Evolutionary conservation across 1,139 yeast species (phyloP), one percentile per base, ranked within the genome.

Genomic region (Zygosaccharomyces sapae): DNA sequence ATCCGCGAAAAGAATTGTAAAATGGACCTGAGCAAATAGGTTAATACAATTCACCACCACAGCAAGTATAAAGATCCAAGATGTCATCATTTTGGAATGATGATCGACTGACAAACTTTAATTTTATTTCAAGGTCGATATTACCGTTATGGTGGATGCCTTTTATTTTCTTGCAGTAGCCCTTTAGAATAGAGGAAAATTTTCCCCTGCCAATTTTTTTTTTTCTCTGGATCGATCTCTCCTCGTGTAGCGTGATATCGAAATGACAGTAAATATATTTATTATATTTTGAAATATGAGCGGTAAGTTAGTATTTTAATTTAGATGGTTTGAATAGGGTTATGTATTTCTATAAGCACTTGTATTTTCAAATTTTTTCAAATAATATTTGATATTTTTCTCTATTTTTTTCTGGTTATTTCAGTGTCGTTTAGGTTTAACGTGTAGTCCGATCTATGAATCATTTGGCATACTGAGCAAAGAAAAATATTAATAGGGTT

Each of bases 1-100:
- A 70, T 90, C 97, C 55, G 95, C 86, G 73, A 84, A 89, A 83
- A 87, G 81, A 68, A 89, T 87, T 38, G 96, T 87, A 76, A 88
- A 88, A 70, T 85, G 90, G 47, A 89, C 96, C 71, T 89, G 96
- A 27, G 86, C 75, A 65, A 90, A 89, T 71, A 90, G 76, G 76
- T 86, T 88, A 58, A 84, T 79, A 53, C 95, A 94, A 70, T 90
- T 90, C 55, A 81, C 76, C 53, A 89, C 66, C 46, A 89, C 95
- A 12, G 96, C 90, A 63, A 86, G 75, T 55, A 86, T 82, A 69
- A 85, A 87, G 60, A 87, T 75, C 76, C 89, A 70, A 30, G 66
- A 66, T 49, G 60, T 55, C 60, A 58, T 58, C n/a, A 34, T 54
- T 13, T 22, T 12, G 19, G 20, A 24, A 33, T 43, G 40, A 13